Base-by-base conservation (phyloP, 1,284 basidiomycete genomes). In the Malassezia pachydermatis region DNA sequence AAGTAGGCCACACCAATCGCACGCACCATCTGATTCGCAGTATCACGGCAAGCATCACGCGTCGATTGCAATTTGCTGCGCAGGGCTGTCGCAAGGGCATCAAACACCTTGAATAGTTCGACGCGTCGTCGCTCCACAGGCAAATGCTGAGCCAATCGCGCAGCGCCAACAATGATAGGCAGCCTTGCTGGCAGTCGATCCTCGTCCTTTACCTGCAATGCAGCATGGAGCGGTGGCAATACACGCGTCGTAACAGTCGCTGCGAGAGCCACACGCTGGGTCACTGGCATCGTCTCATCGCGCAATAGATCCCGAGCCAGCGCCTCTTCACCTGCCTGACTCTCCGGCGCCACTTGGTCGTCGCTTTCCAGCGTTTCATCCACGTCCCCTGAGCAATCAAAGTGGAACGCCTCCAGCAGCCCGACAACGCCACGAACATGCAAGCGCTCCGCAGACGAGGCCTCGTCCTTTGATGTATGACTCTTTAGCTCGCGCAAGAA, bases 51-150 rank as follows among this genome's bases (percentile, higher is more conserved):
- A 30, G 92, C 78, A 64, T 96, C 89, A 49, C 94, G 79, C 1
- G 88, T 90, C 61, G 95, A 89, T 70, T 94, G 89, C 19, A 89
- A 88, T 66, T 83, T 86, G 73, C 87, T 89, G 10, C 88, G 83
- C 48, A 98, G 77, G 36, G 88, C 83, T 65, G 94, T 88, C 48
- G 83, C 82, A 38, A 95, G 78, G 13, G 84, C 81, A 2, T 86
- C 92, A 55, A 98, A 73, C 6, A 96, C 76, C 34, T 84, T 81
- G 1, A 80, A 76, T 33, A 92, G 80, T 62, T 95, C 88, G 10
- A 43, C 43, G 43, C 53, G 36, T 17, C 57, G 56, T 0, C 76
- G 75, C 2, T 76, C 74, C n/a, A 74, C 74, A 0, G 94, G 89
- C 16, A 98, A 80, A 65, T 86, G 80, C 51, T 81, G 77, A 0